Conservation (phyloP, 768 basidiomycete genomes). For the Lentinula detonsa region DNA sequence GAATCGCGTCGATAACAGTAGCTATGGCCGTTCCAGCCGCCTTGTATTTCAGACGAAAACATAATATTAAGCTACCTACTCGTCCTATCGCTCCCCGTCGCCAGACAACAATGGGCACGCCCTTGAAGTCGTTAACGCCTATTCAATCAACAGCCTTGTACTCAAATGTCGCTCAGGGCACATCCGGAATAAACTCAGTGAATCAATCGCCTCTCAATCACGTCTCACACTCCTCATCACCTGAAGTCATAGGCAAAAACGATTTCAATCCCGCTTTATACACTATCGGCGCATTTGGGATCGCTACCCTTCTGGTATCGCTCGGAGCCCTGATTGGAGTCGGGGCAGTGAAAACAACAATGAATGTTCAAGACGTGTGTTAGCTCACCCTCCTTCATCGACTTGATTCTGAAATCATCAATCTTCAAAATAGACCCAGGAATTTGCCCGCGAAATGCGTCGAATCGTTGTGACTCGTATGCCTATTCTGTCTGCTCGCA, state of each 20-base stretch:
- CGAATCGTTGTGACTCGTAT: constrained; percentile 26
- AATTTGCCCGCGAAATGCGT: constrained; percentile 39
- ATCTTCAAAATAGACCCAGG: constrained; percentile 25
- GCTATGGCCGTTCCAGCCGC: background rate
- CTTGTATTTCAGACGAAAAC: background rate
- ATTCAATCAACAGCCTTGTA: background rate
- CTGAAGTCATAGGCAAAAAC: background rate
- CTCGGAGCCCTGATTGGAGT: background rate
- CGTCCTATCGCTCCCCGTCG: background rate
- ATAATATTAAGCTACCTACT: background rate
- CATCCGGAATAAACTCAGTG: background rate
- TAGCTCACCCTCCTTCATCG: background rate
- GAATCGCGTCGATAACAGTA: background rate
- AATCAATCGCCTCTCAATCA: background rate
- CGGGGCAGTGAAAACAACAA: background rate
- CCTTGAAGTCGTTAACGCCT: background rate
- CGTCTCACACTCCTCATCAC: background rate
- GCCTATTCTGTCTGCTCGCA: constrained; percentile 33
- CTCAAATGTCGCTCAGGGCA: background rate
- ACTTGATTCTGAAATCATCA: background rate
- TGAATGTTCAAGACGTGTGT: constrained; percentile 1
- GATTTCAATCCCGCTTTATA: constrained; percentile 1
- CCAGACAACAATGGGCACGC: background rate
- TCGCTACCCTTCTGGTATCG: background rate
- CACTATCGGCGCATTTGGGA: background rate